These are phyloP conservation scores for Sedum album DNA, from an alignment of 164 flowering plant genomes.

Conservation along the genomic window DNA sequence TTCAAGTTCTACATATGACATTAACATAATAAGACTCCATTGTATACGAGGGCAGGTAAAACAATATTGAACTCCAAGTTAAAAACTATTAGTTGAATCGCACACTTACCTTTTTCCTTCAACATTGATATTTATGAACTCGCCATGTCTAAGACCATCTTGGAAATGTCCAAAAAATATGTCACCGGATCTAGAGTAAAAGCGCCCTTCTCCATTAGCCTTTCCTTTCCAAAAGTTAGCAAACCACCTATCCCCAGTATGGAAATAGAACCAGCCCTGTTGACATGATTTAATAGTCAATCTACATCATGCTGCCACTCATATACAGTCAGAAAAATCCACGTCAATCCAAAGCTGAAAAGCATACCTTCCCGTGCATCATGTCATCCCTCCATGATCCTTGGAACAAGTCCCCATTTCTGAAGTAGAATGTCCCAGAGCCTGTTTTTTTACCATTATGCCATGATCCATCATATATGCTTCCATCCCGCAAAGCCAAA, in stretches of 20 bases:
- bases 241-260: conserved; percentile 91
- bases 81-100: background rate
- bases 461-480: conserved; percentile 92
- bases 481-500: conserved; percentile 56
- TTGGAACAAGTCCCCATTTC: conserved; percentile 87
- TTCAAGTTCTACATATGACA: background rate
- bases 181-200: conserved; percentile 77
- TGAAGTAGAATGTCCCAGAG: conserved; percentile 65
- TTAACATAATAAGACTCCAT: too few relatives aligned
- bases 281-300: conserved; percentile 7
- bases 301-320: background rate
- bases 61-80: background rate
- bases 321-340: background rate
- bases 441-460: conserved; percentile 86
- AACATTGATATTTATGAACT: conserved; percentile 51
- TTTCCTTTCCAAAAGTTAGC: conserved; percentile 97
- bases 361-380: conserved; percentile 86
- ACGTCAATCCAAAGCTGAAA: background rate
- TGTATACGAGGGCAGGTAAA: too few relatives aligned
- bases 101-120: conserved; percentile 63
- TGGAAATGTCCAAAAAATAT: conserved; percentile 79
- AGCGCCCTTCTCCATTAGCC: conserved; percentile 90
- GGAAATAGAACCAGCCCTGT: conserved; percentile 91
- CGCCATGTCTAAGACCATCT: conserved; percentile 89
- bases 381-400: conserved; percentile 97